Percentiles rank a stretch among this genome's conserved stretches.
These are phyloP conservation scores for Globisporangium recalcitrans DNA, from an alignment of 352 stramenopile genomes.

Conservation along the genomic window DNA sequence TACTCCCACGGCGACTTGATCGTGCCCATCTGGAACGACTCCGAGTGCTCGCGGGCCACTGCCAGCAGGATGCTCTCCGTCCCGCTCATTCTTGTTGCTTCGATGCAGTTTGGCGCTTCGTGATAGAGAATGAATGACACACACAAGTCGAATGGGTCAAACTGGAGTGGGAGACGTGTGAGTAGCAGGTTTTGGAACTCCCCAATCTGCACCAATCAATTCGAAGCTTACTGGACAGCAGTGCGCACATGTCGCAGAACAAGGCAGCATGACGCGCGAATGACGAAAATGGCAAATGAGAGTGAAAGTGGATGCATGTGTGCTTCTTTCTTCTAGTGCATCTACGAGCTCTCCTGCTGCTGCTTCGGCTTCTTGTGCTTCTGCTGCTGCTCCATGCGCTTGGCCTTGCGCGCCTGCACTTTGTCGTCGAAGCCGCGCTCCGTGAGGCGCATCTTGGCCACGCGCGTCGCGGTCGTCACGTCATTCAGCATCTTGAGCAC, in stretches of 20 bases:
- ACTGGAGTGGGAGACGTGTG: not conserved
- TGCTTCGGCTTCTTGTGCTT: constrained; percentile 23
- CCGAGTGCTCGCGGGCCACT: constrained; percentile 48
- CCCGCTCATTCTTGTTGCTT: constrained; percentile 24
- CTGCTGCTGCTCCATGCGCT: constrained; percentile 56
- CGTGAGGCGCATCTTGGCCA: constrained; percentile 91
- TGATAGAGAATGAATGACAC: not conserved
- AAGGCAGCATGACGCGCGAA: constrained; percentile 6
- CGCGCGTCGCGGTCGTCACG: constrained; percentile 91
- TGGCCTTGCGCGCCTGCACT: constrained; percentile 58
- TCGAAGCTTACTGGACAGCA: not conserved
- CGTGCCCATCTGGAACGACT: constrained; percentile 39
- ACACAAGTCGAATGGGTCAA: not conserved
- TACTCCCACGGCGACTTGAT: constrained; percentile 78
- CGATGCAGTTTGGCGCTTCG: too few species aligned
- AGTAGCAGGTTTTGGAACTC: not conserved
- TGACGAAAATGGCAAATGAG: not conserved
- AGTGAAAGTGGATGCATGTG: not conserved
- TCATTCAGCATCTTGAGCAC: constrained; percentile 94
- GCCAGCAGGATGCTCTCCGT: constrained; percentile 49
- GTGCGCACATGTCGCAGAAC: constrained; percentile 9
- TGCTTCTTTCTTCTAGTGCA: not conserved
- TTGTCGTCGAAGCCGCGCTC: constrained; percentile 89
- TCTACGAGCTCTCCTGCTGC: not conserved
- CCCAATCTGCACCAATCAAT: constrained; percentile 14